These are phyloP conservation scores for Lyophyllum decastes DNA, from an alignment of 768 basidiomycete genomes.

Conservation along the genomic window DNA sequence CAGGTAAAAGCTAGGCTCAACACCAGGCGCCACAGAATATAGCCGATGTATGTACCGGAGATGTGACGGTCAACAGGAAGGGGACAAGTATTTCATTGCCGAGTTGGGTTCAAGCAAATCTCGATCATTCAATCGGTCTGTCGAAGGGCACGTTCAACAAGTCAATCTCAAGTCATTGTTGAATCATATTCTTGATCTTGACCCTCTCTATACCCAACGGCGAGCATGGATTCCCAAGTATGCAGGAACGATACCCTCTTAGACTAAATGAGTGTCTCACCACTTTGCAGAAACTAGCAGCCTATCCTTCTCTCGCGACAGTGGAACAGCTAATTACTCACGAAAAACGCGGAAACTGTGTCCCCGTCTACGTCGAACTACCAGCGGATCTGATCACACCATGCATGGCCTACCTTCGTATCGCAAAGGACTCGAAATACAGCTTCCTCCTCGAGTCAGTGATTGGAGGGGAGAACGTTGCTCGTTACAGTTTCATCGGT, in stretches of 20 bases:
- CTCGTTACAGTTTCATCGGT: slow-evolving; percentile 95
- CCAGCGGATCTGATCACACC: slow-evolving; percentile 97
- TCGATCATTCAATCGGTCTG: slow-evolving; percentile 2
- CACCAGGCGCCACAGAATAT: background rate
- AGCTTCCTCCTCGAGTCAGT: slow-evolving; percentile 96
- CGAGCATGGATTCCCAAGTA: slow-evolving; percentile 52
- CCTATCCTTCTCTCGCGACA: slow-evolving; percentile 69
- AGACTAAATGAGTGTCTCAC: background rate
- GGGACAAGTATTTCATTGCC: background rate
- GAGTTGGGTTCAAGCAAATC: slow-evolving; percentile 1
- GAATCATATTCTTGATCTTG: background rate
- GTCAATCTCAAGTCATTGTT: background rate
- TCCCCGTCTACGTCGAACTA: slow-evolving; percentile 90
- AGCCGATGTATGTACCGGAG: background rate
- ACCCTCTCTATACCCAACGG: background rate
- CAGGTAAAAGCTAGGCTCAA: background rate
- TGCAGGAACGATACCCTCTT: slow-evolving; percentile 10
- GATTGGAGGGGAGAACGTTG: slow-evolving; percentile 85
- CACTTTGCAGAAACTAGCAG: slow-evolving; percentile 56
- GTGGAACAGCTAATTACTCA: slow-evolving; percentile 77
- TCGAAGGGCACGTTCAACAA: background rate
- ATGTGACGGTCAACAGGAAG: slow-evolving; percentile 5
- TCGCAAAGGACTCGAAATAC: slow-evolving; percentile 90
- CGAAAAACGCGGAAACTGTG: slow-evolving; percentile 87
- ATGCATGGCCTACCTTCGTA: slow-evolving; percentile 92